These are phyloP conservation scores for Sarocladiaceae sp. DNA, from an alignment of 2,329 filamentous ascomycete genomes.

Conservation along the genomic window DNA sequence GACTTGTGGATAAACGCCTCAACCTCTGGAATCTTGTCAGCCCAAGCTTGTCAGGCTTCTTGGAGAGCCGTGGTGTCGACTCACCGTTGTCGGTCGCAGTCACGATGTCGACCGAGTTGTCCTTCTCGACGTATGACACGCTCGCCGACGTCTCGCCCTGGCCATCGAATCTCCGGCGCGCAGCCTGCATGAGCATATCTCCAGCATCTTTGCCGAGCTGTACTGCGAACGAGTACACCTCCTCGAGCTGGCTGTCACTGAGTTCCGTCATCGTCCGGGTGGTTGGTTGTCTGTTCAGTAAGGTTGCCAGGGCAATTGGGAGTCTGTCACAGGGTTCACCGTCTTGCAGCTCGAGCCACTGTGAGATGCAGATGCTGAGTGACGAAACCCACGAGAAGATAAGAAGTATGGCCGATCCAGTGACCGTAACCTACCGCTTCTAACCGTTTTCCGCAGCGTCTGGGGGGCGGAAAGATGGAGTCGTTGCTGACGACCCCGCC, in stretches of 20 bases:
- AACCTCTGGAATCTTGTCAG: constrained; percentile 45
- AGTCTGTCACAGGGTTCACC: neutral
- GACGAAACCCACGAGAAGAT: neutral
- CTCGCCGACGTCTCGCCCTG: constrained; percentile 12
- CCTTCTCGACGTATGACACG: constrained; percentile 50
- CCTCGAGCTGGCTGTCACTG: constrained; percentile 45
- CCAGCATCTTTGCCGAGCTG: constrained; percentile 66
- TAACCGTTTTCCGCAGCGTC: constrained; percentile 5
- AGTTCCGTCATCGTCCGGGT: constrained; percentile 16
- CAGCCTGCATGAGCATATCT: constrained; percentile 57
- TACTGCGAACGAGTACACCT: constrained; percentile 65
- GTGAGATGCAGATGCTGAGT: constrained; percentile 7
- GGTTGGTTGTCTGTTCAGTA: neutral
- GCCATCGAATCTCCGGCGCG: constrained; percentile 26
- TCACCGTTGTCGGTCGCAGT: constrained; percentile 69
- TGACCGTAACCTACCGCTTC: neutral
- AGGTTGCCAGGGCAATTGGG: neutral
- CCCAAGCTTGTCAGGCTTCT: neutral
- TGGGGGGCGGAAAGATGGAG: neutral
- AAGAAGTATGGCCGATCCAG: neutral
- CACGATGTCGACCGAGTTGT: constrained; percentile 70
- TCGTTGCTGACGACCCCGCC: neutral
- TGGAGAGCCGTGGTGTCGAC: constrained; percentile 10
- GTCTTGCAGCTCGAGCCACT: neutral
- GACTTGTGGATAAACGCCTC: constrained; percentile 61